phyloP scores from a whole-genome alignment of 148 eudicot genomes.

The Beta vulgaris region DNA sequence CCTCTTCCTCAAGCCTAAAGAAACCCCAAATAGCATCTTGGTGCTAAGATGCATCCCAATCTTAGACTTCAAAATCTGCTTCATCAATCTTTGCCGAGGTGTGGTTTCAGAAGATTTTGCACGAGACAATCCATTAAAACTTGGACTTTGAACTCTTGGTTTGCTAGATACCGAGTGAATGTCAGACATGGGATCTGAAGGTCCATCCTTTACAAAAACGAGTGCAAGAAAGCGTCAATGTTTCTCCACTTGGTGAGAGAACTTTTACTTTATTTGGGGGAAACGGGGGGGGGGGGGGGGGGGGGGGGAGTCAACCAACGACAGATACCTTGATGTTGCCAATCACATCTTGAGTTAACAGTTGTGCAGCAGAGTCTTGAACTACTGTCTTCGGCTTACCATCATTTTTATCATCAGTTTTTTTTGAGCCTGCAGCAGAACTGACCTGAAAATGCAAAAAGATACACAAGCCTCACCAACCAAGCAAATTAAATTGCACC shows the following conservation, averaged over 20 bases:
- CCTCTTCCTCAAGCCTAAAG: slow-evolving; percentile 43
- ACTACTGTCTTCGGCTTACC: slow-evolving; percentile 8
- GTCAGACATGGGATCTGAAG: background rate
- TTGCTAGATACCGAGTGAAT: slow-evolving; percentile 3
- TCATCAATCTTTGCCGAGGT: slow-evolving; percentile 31
- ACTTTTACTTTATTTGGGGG: too few relatives aligned
- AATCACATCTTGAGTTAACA: slow-evolving; percentile 4
- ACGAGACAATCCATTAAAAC: background rate
- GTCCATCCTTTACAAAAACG: slow-evolving; percentile 18
- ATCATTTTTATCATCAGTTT: slow-evolving; percentile 12
- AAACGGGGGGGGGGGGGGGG: background rate
- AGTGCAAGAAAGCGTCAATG: slow-evolving; percentile 10
- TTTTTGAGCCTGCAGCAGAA: slow-evolving; percentile 1
- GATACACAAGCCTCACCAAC: background rate
- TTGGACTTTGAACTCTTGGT: slow-evolving; percentile 10
- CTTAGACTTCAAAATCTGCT: slow-evolving; percentile 32
- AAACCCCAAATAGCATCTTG: slow-evolving; percentile 45
- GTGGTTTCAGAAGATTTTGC: slow-evolving; percentile 15
- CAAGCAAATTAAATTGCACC: background rate
- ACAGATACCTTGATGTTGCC: slow-evolving; percentile 12
- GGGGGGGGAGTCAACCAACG: background rate
- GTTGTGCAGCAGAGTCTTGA: slow-evolving; percentile 12
- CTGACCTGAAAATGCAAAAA: slow-evolving; percentile 19
- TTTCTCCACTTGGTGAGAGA: background rate
- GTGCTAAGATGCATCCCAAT: slow-evolving; percentile 48